Evolutionary conservation across 2,329 filamentous ascomycete genomes (phyloP), one percentile per base, ranked within the genome.

Genomic region (Beauveria rudraprayagi): DNA sequence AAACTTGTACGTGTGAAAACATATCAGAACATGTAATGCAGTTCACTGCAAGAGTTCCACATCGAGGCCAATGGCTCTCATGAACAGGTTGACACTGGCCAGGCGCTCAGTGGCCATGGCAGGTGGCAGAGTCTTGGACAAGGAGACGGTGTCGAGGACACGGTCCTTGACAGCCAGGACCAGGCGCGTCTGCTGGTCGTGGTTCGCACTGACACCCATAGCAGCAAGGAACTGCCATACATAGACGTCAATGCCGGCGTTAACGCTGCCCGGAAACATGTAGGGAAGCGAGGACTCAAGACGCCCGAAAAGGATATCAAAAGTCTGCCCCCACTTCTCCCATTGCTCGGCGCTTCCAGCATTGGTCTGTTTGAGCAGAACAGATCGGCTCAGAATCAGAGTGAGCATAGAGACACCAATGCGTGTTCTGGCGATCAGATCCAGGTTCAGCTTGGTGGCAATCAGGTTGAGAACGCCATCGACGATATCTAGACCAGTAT

Each of bases 221-320:
- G 93, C 92, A 9, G 94, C 94, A 65, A 99, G 82, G 73, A 97
- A 95, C 75, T 97, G 93, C 94, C 94, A 99, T 44, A 97, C 91
- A 70, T 97, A 96, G 70, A 96, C 88, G 70, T 99, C 94, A 66
- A 97, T 92, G 55, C 90, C 90, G 8, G 90, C 87, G 65, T 91
- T 92, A 69, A 96, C 90, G n/a, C 89, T 89, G 22, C 89, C 90
- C 0, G 93, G 92, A 83, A 99, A 99, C 65, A 97, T 87, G 67
- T 89, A 84, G 14, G 89, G 88, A 52, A 97, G 82, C 7, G 88
- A 87, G 1, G 90, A 90, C 73, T 97, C 93, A 19, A 97, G 80
- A 7, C 84, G 83, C 72, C 94, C 91, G 75, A 99, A 99, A 63
- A 99, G 83, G 28, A 84, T 82, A 67, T 92, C 91, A 76, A 96